Conservation (phyloP, 305 asterid species). For the Petunia hybrid region DNA sequence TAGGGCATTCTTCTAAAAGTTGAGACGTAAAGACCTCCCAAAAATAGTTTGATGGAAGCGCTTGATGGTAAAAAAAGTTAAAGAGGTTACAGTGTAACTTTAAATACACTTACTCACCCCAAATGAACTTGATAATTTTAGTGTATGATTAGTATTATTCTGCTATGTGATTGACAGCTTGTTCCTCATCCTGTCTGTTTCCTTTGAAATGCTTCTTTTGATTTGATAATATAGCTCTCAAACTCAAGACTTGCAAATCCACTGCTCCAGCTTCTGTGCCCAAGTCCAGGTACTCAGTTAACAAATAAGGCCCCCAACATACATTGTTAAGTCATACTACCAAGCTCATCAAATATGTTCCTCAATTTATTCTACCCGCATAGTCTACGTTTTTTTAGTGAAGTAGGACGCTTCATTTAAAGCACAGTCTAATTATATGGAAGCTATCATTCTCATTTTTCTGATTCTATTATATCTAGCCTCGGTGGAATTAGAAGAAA, state of each 20-base stretch:
- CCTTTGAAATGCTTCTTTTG: constrained; percentile 17
- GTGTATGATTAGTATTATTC: constrained; percentile 11
- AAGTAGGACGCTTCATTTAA: too few species aligned
- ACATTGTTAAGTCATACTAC: constrained; percentile 19
- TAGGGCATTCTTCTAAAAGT: constrained; percentile 4
- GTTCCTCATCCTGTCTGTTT: not conserved
- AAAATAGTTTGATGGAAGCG: constrained; percentile 3
- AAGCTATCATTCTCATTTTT: constrained; percentile 1
- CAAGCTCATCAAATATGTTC: not conserved
- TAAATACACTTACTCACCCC: not conserved
- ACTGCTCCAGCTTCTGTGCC: constrained; percentile 27
- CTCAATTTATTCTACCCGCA: not conserved
- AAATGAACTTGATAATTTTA: not conserved
- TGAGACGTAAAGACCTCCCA: not conserved
- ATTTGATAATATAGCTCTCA: constrained; percentile 24
- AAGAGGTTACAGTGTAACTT: not conserved
- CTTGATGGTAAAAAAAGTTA: not conserved
- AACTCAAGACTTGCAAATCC: constrained; percentile 32
- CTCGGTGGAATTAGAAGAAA: not conserved
- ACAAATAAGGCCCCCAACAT: constrained; percentile 15
- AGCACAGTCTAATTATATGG: not conserved
- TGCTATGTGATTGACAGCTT: constrained; percentile 10
- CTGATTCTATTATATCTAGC: not conserved
- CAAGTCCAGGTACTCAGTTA: constrained; percentile 30
- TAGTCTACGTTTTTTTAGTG: not conserved